A percentile compares a stretch with the other conserved stretches of the same genome.
These are phyloP conservation scores for Acanthamoeba healyi DNA, from an alignment of 208 protist species.

Conservation along the genomic window DNA sequence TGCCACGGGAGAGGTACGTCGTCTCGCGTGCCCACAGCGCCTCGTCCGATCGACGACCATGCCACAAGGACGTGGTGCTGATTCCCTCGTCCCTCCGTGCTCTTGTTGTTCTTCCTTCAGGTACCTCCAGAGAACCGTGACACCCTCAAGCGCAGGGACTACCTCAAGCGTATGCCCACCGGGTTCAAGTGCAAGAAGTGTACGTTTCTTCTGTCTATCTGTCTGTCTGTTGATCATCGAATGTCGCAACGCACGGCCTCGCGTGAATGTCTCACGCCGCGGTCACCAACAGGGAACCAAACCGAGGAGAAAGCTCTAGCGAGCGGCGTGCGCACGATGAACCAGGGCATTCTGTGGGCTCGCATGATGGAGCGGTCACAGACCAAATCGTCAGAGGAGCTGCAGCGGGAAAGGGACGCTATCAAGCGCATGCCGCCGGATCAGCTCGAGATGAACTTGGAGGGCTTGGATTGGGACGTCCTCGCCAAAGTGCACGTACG, in stretches of 20 bases:
- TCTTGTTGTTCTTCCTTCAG: not conserved
- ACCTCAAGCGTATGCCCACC: constrained; percentile 75
- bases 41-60: no score
- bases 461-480: constrained; percentile 81
- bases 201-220: not conserved
- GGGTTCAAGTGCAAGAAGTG: constrained; percentile 79
- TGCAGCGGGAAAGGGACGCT: constrained; percentile 66
- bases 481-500: constrained; percentile 54
- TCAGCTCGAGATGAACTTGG: constrained; percentile 81
- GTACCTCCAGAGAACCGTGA: constrained; percentile 82
- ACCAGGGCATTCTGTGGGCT: constrained; percentile 56
- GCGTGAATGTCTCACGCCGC: not conserved
- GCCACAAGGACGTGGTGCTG: not conserved
- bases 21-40: no score
- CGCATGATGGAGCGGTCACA: not conserved
- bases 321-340: constrained; percentile 77
- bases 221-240: no score
- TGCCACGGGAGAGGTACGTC: not conserved
- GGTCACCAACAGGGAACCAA: constrained; percentile 78
- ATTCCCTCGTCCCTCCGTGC: not conserved
- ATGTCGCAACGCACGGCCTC: no score
- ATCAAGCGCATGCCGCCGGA: constrained; percentile 57
- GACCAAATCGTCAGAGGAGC: constrained; percentile 10
- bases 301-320: constrained; percentile 60
- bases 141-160: constrained; percentile 34